Evolutionary conservation across 257 asterid species (phyloP).

Genomic region (Ilex asprella): DNA sequence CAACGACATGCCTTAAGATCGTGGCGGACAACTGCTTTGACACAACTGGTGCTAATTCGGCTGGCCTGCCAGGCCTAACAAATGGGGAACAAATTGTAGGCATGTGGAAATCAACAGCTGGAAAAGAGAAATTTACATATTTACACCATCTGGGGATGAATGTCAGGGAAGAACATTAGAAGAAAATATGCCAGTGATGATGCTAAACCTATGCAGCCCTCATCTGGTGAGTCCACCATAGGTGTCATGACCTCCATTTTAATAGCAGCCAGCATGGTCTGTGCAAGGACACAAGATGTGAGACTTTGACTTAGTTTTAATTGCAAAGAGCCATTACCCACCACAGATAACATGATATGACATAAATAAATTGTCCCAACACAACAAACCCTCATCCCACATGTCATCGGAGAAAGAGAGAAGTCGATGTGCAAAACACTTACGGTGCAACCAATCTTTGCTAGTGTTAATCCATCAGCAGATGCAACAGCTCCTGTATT

Average conservation of each 20-base stretch:
- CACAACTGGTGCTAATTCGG: slow-evolving; percentile 79
- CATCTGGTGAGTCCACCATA: slow-evolving; percentile 64
- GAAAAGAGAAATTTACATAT: slow-evolving; percentile 10
- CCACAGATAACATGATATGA: background rate
- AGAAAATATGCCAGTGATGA: slow-evolving; percentile 3
- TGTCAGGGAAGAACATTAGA: background rate
- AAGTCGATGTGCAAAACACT: slow-evolving; percentile 20
- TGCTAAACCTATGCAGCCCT: slow-evolving; percentile 76
- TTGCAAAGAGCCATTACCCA: background rate
- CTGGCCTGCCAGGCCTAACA: slow-evolving; percentile 95
- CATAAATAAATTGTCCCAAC: too few species aligned
- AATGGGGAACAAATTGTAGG: slow-evolving; percentile 97
- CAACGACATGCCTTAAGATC: slow-evolving; percentile 56
- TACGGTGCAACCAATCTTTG: slow-evolving; percentile 89
- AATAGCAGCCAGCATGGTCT: slow-evolving; percentile 96
- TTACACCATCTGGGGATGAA: slow-evolving; percentile 2
- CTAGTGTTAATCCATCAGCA: slow-evolving; percentile 89
- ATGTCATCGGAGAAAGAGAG: too few species aligned
- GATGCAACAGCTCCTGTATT: slow-evolving; percentile 77
- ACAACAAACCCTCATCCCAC: too few species aligned
- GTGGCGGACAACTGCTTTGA: slow-evolving; percentile 80
- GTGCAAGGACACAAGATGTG: slow-evolving; percentile 9
- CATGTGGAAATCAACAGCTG: slow-evolving; percentile 94
- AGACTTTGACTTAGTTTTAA: slow-evolving; percentile 8
- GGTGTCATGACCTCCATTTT: slow-evolving; percentile 97